Evolutionary conservation across 495 filamentous ascomycete species (phyloP), one percentile per base, ranked within the genome.

Genomic region (Neurospora sp.): DNA sequence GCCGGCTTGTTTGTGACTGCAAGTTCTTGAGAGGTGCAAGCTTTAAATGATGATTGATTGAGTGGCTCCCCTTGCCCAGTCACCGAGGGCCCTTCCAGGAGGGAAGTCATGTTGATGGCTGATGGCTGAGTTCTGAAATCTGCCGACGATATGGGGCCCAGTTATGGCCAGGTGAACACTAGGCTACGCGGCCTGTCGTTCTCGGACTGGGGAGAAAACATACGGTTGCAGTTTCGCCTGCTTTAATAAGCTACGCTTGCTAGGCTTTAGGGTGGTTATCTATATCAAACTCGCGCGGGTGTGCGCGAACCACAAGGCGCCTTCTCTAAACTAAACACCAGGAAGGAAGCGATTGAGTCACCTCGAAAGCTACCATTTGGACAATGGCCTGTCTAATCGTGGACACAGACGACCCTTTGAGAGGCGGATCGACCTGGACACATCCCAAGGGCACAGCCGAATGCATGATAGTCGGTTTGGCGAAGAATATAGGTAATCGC

Each of bases 1-100:
- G 70, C 31, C 18, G 74, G 44, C 71, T 70, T 75, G 69, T 71
- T 72, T 71, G 72, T 35, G 12, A 66, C 31, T 18, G 54, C 14
- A 66, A 18, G 54, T 35, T 66, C 54, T 1, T 0, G 54, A 66
- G 54, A 66, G 27, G 27, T 4, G 27, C 54, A 0, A 0, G 11
- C 2, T 14, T 66, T 66, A 66, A 66, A 66, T 66, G 54, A 27
- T 66, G 54, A 14, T 37, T 37, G 54, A 37, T 31, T 16, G 1
- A 66, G 54, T 16, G 0, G 54, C 6, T 4, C 54, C 54, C 31
- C 54, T 31, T 66, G 54, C 31, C 14, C 27, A 0, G 7, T 35
- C 4, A 35, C 54, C 54, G 54, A 35, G 54, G 54, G 54, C 31
- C 3, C 27, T 31, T 35, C 35, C 6, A 16, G 7, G 6, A 35